Evolutionary conservation across 768 basidiomycete genomes (phyloP).

Genomic region (Mycena rosella): DNA sequence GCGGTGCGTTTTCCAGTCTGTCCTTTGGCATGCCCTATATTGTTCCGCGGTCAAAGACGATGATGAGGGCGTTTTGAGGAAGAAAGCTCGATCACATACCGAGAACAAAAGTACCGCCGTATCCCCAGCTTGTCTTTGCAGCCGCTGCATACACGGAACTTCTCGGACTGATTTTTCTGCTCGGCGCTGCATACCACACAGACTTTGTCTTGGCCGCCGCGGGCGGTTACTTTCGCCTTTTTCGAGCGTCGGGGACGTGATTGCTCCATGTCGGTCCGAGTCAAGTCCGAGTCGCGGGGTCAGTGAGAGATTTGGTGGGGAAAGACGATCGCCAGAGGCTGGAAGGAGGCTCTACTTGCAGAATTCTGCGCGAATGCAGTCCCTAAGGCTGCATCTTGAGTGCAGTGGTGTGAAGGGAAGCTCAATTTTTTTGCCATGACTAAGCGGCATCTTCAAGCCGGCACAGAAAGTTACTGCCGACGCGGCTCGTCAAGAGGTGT

Average conservation of each 20-base stretch:
- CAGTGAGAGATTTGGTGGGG: not conserved
- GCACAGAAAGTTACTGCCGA: too few relatives aligned
- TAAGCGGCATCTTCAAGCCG: too few relatives aligned
- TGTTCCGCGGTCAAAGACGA: not conserved
- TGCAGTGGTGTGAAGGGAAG: too few relatives aligned
- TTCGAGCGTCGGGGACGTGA: constrained; percentile 18
- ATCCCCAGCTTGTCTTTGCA: constrained; percentile 26
- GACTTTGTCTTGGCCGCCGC: not conserved
- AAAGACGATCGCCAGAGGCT: too few relatives aligned
- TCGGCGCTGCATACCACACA: constrained; percentile 17
- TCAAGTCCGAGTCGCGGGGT: not conserved
- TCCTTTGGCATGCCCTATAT: constrained; percentile 26
- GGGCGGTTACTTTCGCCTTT: not conserved
- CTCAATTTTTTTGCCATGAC: too few relatives aligned
- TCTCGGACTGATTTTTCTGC: constrained; percentile 16
- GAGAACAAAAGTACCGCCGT: constrained; percentile 27
- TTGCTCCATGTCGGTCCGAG: constrained; percentile 1
- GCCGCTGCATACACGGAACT: constrained; percentile 23
- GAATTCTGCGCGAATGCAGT: too few relatives aligned
- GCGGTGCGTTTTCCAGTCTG: constrained; percentile 30
- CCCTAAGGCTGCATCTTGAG: too few relatives aligned
- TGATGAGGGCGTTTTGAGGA: not conserved
- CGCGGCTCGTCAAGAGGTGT: too few relatives aligned
- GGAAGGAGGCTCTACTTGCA: too few relatives aligned
- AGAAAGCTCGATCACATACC: not conserved